Evolutionary conservation across 257 asterid species (phyloP).

Genomic region (Catharanthus roseus): DNA sequence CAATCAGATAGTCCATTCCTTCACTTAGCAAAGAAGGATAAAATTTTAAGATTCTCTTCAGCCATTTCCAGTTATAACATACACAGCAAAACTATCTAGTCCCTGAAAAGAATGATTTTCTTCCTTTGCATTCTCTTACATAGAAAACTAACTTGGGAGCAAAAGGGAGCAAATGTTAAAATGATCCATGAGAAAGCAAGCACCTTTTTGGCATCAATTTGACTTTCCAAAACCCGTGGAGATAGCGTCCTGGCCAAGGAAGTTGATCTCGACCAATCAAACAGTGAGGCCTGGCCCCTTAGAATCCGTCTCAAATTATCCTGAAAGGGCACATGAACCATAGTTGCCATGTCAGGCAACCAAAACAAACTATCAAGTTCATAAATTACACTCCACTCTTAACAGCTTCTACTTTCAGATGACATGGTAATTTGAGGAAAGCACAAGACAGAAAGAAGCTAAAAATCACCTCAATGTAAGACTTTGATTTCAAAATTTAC

Average conservation of each 20-base stretch:
- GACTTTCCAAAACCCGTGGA: conserved; percentile 97
- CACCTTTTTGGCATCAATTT: conserved; percentile 97
- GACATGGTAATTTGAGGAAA: background rate
- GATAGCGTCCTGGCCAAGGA: conserved; percentile 93
- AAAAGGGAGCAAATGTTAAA: background rate
- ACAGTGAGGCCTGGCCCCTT: conserved; percentile 89
- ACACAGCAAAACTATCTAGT: background rate
- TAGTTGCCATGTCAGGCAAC: background rate
- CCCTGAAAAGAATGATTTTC: background rate
- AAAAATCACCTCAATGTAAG: background rate
- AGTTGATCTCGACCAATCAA: conserved; percentile 96
- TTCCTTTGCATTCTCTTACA: background rate
- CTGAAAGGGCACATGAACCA: conserved; percentile 32
- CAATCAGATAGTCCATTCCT: too few relatives aligned
- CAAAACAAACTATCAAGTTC: background rate
- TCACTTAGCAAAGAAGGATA: too few relatives aligned
- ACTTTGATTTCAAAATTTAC: background rate
- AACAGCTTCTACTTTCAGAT: background rate
- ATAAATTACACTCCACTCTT: background rate
- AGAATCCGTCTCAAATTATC: conserved; percentile 96
- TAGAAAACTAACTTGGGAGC: background rate
- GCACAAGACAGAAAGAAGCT: background rate
- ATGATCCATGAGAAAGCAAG: conserved; percentile 4
- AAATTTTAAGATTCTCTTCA: too few relatives aligned
- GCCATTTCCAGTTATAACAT: background rate